phyloP scores from a whole-genome alignment of 1,284 basidiomycete species.

The Irpex rosettiformis region DNA sequence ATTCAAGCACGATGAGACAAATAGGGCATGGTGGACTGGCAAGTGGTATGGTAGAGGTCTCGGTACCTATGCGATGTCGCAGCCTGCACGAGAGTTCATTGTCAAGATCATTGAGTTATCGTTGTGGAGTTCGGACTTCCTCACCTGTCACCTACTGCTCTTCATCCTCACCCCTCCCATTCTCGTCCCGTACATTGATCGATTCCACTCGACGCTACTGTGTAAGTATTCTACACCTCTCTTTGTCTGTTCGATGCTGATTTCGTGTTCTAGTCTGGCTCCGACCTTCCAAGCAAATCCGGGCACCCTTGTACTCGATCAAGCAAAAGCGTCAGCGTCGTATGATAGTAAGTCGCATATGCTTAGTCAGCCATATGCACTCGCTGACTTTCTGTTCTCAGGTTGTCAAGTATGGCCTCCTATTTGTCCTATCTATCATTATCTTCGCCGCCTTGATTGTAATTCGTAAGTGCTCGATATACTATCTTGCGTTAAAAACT shows the following conservation, averaged over 20 bases:
- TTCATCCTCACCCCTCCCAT: slow-evolving; percentile 75
- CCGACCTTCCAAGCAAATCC: slow-evolving; percentile 86
- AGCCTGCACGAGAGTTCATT: slow-evolving; percentile 84
- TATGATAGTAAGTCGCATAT: slow-evolving; percentile 65
- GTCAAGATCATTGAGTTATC: slow-evolving; percentile 85
- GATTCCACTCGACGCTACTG: slow-evolving; percentile 70
- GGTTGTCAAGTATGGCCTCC: slow-evolving; percentile 74
- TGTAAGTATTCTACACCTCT: slow-evolving; percentile 45
- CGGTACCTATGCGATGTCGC: slow-evolving; percentile 84
- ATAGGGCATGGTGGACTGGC: slow-evolving; percentile 97
- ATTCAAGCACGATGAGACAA: slow-evolving; percentile 97
- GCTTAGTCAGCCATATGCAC: neutral
- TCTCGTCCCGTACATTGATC: slow-evolving; percentile 73
- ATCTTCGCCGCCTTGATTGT: slow-evolving; percentile 77
- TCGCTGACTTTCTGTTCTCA: slow-evolving; percentile 24
- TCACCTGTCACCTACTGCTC: slow-evolving; percentile 63
- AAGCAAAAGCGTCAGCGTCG: slow-evolving; percentile 85
- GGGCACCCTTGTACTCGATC: slow-evolving; percentile 88
- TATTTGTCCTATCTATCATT: slow-evolving; percentile 73
- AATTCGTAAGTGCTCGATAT: slow-evolving; percentile 56
- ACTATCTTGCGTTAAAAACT: slow-evolving; percentile 8
- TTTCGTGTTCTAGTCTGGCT: slow-evolving; percentile 63
- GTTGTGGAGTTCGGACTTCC: slow-evolving; percentile 76
- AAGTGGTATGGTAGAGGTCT: slow-evolving; percentile 94
- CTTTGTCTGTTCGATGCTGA: slow-evolving; percentile 14